Conservation (phyloP, 768 basidiomycete genomes). For the Rubroboletus satanas region DNA sequence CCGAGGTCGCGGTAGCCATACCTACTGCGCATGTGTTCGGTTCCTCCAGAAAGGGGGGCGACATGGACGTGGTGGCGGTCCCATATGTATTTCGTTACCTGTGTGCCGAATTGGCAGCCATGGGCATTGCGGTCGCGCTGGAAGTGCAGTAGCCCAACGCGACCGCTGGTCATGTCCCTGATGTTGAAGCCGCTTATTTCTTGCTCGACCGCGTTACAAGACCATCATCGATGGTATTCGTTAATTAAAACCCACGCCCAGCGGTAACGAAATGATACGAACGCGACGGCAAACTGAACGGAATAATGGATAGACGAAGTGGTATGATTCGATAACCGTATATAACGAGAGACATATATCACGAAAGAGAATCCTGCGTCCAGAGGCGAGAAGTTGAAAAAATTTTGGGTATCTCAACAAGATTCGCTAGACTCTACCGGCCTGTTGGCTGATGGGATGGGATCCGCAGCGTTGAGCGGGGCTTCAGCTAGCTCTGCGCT, state of each 20-base stretch:
- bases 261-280: constrained; percentile 12
- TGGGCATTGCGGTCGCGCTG: constrained; percentile 92
- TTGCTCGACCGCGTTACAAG: background rate
- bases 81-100: constrained; percentile 94
- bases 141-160: constrained; percentile 51
- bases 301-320: constrained; percentile 15
- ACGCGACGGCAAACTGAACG: constrained; percentile 6
- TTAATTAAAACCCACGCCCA: constrained; percentile 14
- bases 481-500: constrained; percentile 1
- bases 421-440: constrained; percentile 2
- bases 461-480: background rate
- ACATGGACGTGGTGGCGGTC: constrained; percentile 92
- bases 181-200: background rate
- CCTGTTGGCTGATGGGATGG: background rate
- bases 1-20: constrained; percentile 62
- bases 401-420: constrained; percentile 15
- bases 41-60: constrained; percentile 59
- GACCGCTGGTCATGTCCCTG: background rate
- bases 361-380: constrained; percentile 8
- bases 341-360: constrained; percentile 7
- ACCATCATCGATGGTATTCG: background rate
- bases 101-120: constrained; percentile 94
- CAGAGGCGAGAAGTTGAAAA: background rate
- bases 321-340: constrained; percentile 9
- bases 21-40: constrained; percentile 65